Evolutionary conservation across 805 yeast species (phyloP).

Genomic region (Teunomyces panamensis): DNA sequence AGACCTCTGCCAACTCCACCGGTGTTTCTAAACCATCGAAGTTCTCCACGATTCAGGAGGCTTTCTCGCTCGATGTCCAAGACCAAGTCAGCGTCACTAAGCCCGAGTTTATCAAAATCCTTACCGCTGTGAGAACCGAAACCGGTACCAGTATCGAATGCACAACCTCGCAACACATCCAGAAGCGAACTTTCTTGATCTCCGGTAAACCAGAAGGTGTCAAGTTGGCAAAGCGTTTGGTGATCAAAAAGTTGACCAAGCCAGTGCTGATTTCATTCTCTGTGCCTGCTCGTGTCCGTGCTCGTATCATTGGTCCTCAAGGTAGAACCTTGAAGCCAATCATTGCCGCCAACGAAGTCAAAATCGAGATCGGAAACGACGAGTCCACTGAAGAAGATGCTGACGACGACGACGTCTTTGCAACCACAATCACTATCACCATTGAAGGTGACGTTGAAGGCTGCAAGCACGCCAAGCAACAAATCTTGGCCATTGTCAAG

Average conservation of each 20-base stretch:
- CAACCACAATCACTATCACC: slow-evolving; percentile 56
- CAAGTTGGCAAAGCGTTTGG: slow-evolving; percentile 66
- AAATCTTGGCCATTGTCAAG: slow-evolving; percentile 68
- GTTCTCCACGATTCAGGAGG: slow-evolving; percentile 68
- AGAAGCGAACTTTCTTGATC: slow-evolving; percentile 78
- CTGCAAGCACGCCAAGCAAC: slow-evolving; percentile 66
- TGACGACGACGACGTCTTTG: slow-evolving; percentile 59
- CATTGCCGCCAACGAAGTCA: slow-evolving; percentile 61
- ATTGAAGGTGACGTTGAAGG: slow-evolving; percentile 86
- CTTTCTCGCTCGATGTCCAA: slow-evolving; percentile 68
- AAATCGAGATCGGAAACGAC: slow-evolving; percentile 60
- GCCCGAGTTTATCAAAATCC: slow-evolving; percentile 65
- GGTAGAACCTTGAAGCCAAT: slow-evolving; percentile 83
- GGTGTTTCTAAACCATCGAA: slow-evolving; percentile 29
- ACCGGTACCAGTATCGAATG: slow-evolving; percentile 74
- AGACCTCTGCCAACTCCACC: slow-evolving; percentile 9
- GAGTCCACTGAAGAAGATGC: slow-evolving; percentile 26
- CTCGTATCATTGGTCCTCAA: slow-evolving; percentile 81
- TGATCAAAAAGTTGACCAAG: slow-evolving; percentile 72
- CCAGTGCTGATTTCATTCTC: slow-evolving; percentile 60
- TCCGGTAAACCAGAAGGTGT: slow-evolving; percentile 71
- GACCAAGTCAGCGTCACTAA: slow-evolving; percentile 63
- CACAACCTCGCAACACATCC: slow-evolving; percentile 70
- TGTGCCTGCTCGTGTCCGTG: slow-evolving; percentile 74
- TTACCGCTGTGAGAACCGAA: slow-evolving; percentile 57